These are phyloP conservation scores for Ceratocystis alfenasii DNA, from an alignment of 2,329 filamentous ascomycete species.

Conservation along the genomic window DNA sequence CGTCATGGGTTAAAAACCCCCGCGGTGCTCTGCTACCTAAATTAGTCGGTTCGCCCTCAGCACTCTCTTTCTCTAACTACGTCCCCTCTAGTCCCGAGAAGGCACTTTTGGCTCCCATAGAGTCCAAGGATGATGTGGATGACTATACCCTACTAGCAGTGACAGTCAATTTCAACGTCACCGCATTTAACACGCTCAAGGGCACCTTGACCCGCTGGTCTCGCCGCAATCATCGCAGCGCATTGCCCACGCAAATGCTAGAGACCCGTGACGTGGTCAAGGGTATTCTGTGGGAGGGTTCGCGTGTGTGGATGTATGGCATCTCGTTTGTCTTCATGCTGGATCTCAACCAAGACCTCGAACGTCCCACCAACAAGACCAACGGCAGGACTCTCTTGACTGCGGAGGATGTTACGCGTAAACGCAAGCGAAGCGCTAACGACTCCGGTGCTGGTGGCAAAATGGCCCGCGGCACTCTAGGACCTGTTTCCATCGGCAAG, in stretches of 20 bases:
- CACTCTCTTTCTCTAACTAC: slow-evolving; percentile 54
- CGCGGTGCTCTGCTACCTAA: slow-evolving; percentile 57
- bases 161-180: slow-evolving; percentile 49
- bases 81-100: slow-evolving; percentile 29
- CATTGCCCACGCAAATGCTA: slow-evolving; percentile 61
- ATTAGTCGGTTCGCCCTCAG: slow-evolving; percentile 50
- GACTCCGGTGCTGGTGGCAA: slow-evolving; percentile 43
- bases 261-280: slow-evolving; percentile 68
- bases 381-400: slow-evolving; percentile 25
- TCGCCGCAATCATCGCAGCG: slow-evolving; percentile 62
- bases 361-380: slow-evolving; percentile 26
- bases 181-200: slow-evolving; percentile 66
- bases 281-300: slow-evolving; percentile 71
- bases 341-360: slow-evolving; percentile 62
- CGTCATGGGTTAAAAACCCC: slow-evolving; percentile 62
- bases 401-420: slow-evolving; percentile 31
- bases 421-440: slow-evolving; percentile 42
- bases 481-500: slow-evolving; percentile 35
- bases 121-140: slow-evolving; percentile 27
- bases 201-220: slow-evolving; percentile 78
- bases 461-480: slow-evolving; percentile 38
- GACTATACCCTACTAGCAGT: slow-evolving; percentile 43
- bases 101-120: slow-evolving; percentile 22
- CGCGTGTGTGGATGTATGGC: slow-evolving; percentile 77
- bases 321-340: slow-evolving; percentile 85